Conservation (phyloP, 352 stramenopile species). For the Phytophthora melonis region DNA sequence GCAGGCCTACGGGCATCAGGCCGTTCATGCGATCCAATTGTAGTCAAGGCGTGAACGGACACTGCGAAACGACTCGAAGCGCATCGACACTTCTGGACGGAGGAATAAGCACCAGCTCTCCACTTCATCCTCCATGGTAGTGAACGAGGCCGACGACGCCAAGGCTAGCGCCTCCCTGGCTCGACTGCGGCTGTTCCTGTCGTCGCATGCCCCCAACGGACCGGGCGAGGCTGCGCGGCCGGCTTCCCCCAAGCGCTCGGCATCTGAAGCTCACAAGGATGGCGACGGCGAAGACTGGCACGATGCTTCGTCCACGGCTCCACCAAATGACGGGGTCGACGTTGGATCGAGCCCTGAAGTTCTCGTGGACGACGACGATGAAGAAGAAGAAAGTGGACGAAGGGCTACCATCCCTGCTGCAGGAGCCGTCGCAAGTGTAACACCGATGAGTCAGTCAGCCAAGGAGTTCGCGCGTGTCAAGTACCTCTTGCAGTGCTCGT, state of each 20-base stretch:
- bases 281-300: slow-evolving; percentile 8
- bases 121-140: slow-evolving; percentile 13
- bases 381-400: slow-evolving; percentile 22
- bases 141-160: slow-evolving; percentile 28
- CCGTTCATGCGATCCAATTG: not conserved
- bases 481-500: slow-evolving; percentile 73
- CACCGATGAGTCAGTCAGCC: slow-evolving; percentile 46
- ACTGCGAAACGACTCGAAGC: slow-evolving; percentile 26
- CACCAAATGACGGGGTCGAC: not conserved
- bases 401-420: slow-evolving; percentile 42
- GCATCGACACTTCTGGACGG: not conserved
- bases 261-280: not conserved
- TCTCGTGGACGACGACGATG: slow-evolving; percentile 22
- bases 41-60: slow-evolving; percentile 5
- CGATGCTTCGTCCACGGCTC: not conserved
- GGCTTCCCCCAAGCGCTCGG: slow-evolving; percentile 10
- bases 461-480: slow-evolving; percentile 73
- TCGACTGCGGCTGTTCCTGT: slow-evolving; percentile 48
- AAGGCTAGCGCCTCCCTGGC: slow-evolving; percentile 43
- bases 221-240: slow-evolving; percentile 7
- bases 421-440: slow-evolving; percentile 56
- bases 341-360: slow-evolving; percentile 20
- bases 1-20: too few species aligned
- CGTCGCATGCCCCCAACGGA: slow-evolving; percentile 44
- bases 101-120: slow-evolving; percentile 24